These are phyloP conservation scores for Phytophthora macrochlamydospora DNA, from an alignment of 352 stramenopile genomes.

Conservation along the genomic window DNA sequence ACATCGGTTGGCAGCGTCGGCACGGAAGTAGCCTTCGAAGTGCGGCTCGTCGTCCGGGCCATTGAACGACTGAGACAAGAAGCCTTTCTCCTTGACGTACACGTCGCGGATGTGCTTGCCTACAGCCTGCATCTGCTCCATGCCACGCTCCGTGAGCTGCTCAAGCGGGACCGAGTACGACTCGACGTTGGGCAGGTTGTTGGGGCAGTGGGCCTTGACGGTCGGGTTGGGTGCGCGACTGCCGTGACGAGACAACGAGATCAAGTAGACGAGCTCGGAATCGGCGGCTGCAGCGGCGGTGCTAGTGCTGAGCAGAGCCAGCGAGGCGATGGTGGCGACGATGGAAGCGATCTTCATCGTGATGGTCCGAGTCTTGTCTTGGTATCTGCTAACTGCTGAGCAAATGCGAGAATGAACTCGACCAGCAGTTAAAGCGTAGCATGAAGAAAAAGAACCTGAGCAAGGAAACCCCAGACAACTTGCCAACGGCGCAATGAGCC, in stretches of 20 bases:
- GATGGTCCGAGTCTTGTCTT: conserved; percentile 8
- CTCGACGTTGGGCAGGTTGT: conserved; percentile 63
- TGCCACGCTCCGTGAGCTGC: conserved; percentile 75
- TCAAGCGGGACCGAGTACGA: conserved; percentile 70
- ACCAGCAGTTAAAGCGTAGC: background rate
- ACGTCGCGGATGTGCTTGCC: conserved; percentile 70
- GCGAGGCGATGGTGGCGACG: conserved; percentile 23
- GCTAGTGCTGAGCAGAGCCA: conserved; percentile 20
- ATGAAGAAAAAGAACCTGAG: conserved; percentile 22
- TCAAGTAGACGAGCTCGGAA: conserved; percentile 65
- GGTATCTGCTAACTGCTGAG: background rate
- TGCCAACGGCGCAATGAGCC: background rate
- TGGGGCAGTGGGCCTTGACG: conserved; percentile 65
- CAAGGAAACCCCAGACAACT: conserved; percentile 18
- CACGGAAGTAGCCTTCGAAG: conserved; percentile 80
- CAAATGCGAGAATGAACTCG: conserved; percentile 27
- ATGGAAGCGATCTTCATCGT: conserved; percentile 40
- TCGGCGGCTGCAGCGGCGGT: conserved; percentile 16
- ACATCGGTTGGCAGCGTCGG: conserved; percentile 69
- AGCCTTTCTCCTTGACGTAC: conserved; percentile 69
- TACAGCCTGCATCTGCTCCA: conserved; percentile 71
- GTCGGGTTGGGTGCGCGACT: conserved; percentile 74
- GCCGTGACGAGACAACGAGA: conserved; percentile 75
- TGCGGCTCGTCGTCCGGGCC: conserved; percentile 51
- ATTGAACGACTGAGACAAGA: conserved; percentile 73